Evolutionary conservation across 2,329 filamentous ascomycete species (phyloP).

Genomic region (Colletotrichum sansevieriae): DNA sequence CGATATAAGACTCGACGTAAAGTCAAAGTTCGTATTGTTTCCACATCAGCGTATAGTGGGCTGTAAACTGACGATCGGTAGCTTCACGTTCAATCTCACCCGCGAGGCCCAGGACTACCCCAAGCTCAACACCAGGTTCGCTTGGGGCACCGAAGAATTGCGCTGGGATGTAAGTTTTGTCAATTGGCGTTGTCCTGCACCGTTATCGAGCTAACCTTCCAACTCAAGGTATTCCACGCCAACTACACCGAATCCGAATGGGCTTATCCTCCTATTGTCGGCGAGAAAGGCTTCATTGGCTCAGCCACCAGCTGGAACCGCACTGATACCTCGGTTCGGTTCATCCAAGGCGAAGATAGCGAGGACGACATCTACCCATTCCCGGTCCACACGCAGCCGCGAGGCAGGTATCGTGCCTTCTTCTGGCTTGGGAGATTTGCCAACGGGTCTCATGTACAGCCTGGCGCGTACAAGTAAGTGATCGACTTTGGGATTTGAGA

Average conservation of each 20-base stretch:
- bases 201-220: accelerated
- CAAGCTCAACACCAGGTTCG: neutral
- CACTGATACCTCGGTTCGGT: neutral
- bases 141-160: slow-evolving; percentile 44
- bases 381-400: neutral
- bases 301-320: slow-evolving; percentile 52
- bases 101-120: slow-evolving; percentile 39
- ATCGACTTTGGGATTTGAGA: accelerated
- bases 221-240: slow-evolving; percentile 51
- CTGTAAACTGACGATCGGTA: neutral
- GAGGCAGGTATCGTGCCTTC: neutral
- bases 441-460: slow-evolving; percentile 15
- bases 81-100: slow-evolving; percentile 39
- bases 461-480: slow-evolving; percentile 24
- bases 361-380: slow-evolving; percentile 25
- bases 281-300: slow-evolving; percentile 57
- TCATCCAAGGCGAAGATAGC: neutral
- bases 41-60: neutral
- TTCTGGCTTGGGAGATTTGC: slow-evolving; percentile 24
- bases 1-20: neutral
- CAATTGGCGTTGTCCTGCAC: accelerated
- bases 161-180: slow-evolving; percentile 44
- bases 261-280: slow-evolving; percentile 56
- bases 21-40: neutral
- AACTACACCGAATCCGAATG: slow-evolving; percentile 56